A percentile compares a stretch with the other conserved stretches of the same genome.
phyloP scores from a whole-genome alignment of 1,139 yeast species.

The Pichia kudriavzevii region DNA sequence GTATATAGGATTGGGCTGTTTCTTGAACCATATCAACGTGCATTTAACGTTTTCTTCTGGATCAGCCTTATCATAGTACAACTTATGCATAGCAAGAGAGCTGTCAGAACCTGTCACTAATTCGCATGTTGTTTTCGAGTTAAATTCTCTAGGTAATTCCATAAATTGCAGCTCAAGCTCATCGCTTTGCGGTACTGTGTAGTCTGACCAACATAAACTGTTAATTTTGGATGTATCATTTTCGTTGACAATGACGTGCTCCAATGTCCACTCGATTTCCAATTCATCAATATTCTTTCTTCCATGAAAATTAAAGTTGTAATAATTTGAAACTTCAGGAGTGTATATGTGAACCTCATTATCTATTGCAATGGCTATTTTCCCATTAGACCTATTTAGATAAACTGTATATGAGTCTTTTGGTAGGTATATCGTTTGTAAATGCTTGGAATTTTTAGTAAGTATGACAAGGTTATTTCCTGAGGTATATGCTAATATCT shows the following conservation, averaged over 20 bases:
- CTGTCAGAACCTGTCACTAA: constrained; percentile 51
- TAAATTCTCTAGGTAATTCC: constrained; percentile 27
- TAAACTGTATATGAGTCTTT: constrained; percentile 61
- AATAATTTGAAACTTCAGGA: constrained; percentile 35
- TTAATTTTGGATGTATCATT: constrained; percentile 36
- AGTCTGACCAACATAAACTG: constrained; percentile 62
- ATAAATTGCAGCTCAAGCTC: constrained; percentile 23
- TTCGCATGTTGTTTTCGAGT: constrained; percentile 29
- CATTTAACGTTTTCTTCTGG: constrained; percentile 24
- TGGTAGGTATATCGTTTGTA: constrained; percentile 73
- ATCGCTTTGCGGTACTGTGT: constrained; percentile 25
- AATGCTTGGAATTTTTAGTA: constrained; percentile 40
- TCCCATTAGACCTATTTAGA: constrained; percentile 53
- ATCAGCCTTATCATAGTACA: constrained; percentile 21
- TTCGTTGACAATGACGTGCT: constrained; percentile 28
- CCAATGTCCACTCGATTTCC: constrained; percentile 39
- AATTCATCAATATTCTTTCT: constrained; percentile 25
- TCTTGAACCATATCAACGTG: constrained; percentile 44
- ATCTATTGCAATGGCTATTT: constrained; percentile 41
- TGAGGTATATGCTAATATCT: constrained; percentile 70
- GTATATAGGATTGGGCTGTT: constrained; percentile 52
- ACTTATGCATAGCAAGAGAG: constrained; percentile 45
- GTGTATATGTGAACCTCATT: constrained; percentile 32
- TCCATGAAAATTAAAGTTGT: constrained; percentile 27
- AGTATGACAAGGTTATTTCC: constrained; percentile 77